Conservation (phyloP, 257 asterid genomes). For the Plantago ovata region DNA sequence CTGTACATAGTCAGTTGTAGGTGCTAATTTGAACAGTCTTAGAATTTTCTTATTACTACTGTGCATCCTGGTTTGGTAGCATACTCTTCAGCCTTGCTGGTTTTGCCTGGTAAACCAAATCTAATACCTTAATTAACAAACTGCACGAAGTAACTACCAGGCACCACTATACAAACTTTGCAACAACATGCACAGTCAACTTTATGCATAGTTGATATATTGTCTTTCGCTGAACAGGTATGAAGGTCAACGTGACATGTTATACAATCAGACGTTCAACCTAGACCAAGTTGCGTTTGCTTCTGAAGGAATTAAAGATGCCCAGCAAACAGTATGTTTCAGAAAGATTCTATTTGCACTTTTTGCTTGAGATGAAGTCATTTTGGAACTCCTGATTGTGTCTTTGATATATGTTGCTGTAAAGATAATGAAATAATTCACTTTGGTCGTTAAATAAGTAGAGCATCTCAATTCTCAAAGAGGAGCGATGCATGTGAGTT, state of each 20-base stretch:
- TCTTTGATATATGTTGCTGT: neutral
- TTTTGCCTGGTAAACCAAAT: no score
- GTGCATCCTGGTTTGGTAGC: no score
- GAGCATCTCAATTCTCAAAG: conserved; percentile 12
- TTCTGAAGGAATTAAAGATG: conserved; percentile 96
- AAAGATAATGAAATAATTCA: neutral
- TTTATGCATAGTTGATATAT: neutral
- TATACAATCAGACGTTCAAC: conserved; percentile 88
- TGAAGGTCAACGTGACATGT: conserved; percentile 98
- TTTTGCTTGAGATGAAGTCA: conserved; percentile 2
- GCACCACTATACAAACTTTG: no score
- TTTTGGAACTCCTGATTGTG: neutral
- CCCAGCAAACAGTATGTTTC: conserved; percentile 91
- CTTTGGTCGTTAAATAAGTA: conserved; percentile 8
- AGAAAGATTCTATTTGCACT: conserved; percentile 13
- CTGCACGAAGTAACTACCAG: no score
- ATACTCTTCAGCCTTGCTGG: no score
- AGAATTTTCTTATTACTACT: neutral
- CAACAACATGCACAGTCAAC: neutral
- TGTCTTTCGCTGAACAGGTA: conserved; percentile 47
- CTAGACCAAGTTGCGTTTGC: conserved; percentile 98
- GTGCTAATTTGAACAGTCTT: neutral
- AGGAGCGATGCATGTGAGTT: neutral
- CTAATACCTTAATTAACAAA: no score
- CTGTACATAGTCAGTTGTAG: neutral